Percentiles rank a stretch among this genome's conserved stretches.
phyloP scores from a whole-genome alignment of 441 rosid species.

The Cnidoscolus chayamansa region DNA sequence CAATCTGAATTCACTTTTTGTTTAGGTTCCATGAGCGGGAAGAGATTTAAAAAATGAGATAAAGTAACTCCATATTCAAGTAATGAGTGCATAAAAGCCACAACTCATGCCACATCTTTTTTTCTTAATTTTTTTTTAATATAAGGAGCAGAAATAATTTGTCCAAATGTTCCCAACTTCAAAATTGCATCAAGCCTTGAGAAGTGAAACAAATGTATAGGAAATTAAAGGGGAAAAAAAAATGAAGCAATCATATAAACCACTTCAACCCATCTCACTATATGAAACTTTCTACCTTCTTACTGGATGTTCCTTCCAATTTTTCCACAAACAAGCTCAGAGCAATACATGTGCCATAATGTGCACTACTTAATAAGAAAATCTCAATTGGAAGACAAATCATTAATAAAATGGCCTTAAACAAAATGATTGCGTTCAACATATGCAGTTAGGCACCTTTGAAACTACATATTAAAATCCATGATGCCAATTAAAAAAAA shows the following conservation, averaged over 20 bases:
- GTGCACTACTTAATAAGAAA: too few relatives aligned
- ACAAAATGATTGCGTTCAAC: background rate
- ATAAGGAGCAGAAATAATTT: background rate
- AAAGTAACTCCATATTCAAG: background rate
- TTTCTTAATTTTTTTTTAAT: background rate
- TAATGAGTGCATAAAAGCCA: background rate
- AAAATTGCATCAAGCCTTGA: background rate
- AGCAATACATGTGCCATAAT: background rate
- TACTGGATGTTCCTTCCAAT: background rate
- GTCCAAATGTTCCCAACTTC: background rate
- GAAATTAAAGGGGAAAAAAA: background rate
- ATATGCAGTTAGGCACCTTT: background rate
- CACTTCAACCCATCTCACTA: background rate
- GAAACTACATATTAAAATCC: background rate
- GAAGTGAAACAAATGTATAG: background rate
- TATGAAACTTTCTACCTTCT: background rate
- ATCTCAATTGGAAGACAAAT: background rate
- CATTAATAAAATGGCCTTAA: background rate
- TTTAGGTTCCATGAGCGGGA: too few relatives aligned
- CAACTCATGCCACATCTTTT: background rate
- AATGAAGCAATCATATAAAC: background rate
- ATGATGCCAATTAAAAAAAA: background rate
- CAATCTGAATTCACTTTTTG: background rate
- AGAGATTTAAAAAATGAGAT: background rate
- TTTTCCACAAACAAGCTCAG: conserved; percentile 1